phyloP scores from a whole-genome alignment of 192 early-diverging fungal species.

The Coemansia sp. region DNA sequence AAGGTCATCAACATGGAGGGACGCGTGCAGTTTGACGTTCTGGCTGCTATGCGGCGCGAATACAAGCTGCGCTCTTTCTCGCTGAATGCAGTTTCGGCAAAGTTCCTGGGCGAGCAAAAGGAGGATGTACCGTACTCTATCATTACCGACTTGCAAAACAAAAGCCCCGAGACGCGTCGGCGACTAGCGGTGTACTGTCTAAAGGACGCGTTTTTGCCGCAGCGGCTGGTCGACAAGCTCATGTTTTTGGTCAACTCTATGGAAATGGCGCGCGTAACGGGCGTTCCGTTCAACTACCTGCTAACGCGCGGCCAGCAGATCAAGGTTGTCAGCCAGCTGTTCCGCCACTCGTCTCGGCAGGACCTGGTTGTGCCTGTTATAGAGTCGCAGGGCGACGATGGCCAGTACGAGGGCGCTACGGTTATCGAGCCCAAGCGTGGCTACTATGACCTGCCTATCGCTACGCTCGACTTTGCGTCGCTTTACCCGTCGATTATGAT shows the following conservation, averaged over 20 bases:
- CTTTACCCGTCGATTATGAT: conserved; percentile 99
- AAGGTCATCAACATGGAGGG: conserved; percentile 90
- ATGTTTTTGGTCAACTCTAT: conserved; percentile 97
- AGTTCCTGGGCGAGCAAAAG: conserved; percentile 96
- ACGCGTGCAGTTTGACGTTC: conserved; percentile 88
- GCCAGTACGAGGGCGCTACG: conserved; percentile 92
- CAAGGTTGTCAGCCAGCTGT: conserved; percentile 97
- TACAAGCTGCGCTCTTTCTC: conserved; percentile 95
- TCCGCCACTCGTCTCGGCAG: conserved; percentile 76
- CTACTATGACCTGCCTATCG: conserved; percentile 93
- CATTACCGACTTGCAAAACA: conserved; percentile 96
- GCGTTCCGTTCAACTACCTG: conserved; percentile 92
- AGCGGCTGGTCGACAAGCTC: conserved; percentile 92
- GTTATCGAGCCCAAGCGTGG: conserved; percentile 94
- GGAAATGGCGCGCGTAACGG: conserved; percentile 98
- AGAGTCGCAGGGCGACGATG: conserved; percentile 76
- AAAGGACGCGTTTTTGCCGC: conserved; percentile 94
- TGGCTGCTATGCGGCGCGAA: conserved; percentile 93
- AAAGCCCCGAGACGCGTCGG: conserved; percentile 89
- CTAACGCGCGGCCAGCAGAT: conserved; percentile 95
- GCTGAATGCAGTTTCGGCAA: conserved; percentile 92
- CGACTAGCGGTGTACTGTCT: conserved; percentile 96
- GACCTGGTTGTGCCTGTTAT: conserved; percentile 88
- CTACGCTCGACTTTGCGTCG: conserved; percentile 96
- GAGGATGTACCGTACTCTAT: conserved; percentile 99